Evolutionary conservation across 1,284 basidiomycete genomes (phyloP).

Genomic region (Pascua sp.): DNA sequence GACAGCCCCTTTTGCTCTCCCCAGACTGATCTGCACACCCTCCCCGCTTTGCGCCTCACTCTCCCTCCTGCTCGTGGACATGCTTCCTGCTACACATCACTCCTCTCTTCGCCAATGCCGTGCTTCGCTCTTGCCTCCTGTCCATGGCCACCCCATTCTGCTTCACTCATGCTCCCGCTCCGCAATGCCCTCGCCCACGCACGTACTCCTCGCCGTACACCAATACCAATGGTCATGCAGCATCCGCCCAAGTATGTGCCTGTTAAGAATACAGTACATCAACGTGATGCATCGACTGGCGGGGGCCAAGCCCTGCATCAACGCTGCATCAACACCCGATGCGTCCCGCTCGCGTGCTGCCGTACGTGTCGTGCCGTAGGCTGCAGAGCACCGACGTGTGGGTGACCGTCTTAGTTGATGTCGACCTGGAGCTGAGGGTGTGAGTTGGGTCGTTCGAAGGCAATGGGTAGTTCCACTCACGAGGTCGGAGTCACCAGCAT

Average conservation of each 20-base stretch:
- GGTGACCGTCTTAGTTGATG: slow-evolving; percentile 28
- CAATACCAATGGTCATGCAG: too few relatives aligned
- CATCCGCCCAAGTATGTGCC: too few relatives aligned
- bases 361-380: not conserved
- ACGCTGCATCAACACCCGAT: not conserved
- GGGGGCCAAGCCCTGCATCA: not conserved
- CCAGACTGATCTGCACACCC: not conserved
- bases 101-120: too few relatives aligned
- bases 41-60: not conserved
- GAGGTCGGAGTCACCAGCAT: slow-evolving; percentile 96
- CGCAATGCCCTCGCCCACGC: too few relatives aligned
- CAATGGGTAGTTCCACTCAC: slow-evolving; percentile 44
- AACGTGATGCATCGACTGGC: slow-evolving; percentile 2
- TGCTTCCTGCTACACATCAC: too few relatives aligned
- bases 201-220: too few relatives aligned
- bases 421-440: slow-evolving; percentile 38
- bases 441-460: not conserved
- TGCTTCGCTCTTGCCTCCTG: too few relatives aligned
- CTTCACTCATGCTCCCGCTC: too few relatives aligned
- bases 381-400: not conserved
- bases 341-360: not conserved
- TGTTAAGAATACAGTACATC: too few relatives aligned
- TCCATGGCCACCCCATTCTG: too few relatives aligned
- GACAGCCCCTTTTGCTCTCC: not conserved
- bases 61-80: too few relatives aligned